Percentiles rank a stretch among this genome's conserved stretches.
Conservation (phyloP, 2,329 filamentous ascomycete species). For the Diaporthe sp. region DNA sequence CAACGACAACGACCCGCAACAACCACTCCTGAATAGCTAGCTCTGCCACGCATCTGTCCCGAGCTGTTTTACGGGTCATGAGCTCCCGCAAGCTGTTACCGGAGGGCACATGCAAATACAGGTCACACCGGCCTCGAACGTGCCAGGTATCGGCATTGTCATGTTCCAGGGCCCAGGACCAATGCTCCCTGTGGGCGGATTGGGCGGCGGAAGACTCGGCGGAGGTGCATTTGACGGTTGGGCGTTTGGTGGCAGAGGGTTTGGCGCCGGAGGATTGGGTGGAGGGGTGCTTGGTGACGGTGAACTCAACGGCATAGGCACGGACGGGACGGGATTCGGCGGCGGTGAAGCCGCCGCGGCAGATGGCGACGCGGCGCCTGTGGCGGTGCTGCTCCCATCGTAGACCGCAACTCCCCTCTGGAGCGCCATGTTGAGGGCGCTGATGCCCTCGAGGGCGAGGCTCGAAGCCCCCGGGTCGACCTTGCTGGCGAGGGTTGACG, state of each 20-base stretch:
- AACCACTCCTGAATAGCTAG: neutral
- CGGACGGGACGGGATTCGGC: neutral
- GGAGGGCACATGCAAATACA: conserved; percentile 27
- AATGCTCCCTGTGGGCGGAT: conserved; percentile 64
- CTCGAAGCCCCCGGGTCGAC: conserved; percentile 74
- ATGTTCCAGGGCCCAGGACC: conserved; percentile 64
- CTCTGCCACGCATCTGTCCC: neutral
- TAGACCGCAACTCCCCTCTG: conserved; percentile 52
- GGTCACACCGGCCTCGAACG: conserved; percentile 8
- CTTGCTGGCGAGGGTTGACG: conserved; percentile 75
- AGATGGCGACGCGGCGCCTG: neutral
- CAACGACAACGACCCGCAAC: no score
- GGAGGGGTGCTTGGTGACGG: neutral
- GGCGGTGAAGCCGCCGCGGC: neutral
- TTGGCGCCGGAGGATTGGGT: neutral
- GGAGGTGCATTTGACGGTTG: neutral
- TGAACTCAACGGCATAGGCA: neutral
- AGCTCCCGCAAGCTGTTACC: neutral
- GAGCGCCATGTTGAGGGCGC: conserved; percentile 81
- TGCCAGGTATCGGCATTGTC: conserved; percentile 27
- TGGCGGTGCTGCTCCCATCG: neutral
- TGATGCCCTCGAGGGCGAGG: conserved; percentile 73
- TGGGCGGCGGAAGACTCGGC: neutral
- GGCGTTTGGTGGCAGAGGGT: neutral
- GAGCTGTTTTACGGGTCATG: neutral